Conservation (phyloP, 306 rosid genomes). For the Castanea mollissima region DNA sequence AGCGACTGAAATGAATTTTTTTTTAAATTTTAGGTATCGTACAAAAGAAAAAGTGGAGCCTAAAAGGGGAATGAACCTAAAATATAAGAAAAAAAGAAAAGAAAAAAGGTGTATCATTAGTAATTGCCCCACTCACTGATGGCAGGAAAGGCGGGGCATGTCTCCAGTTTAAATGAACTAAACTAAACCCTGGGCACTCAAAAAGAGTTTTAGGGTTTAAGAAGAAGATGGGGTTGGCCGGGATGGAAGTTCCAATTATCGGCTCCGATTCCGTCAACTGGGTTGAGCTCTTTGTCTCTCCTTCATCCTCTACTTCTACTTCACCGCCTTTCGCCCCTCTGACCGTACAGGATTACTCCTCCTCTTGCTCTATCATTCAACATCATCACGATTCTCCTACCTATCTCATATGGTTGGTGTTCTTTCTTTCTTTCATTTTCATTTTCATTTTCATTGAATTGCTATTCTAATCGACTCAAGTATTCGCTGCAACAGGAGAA, state of each 20-base stretch:
- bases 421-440: constrained; percentile 17
- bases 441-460: background rate
- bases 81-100: no score
- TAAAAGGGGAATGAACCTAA: no score
- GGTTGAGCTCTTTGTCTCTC: constrained; percentile 54
- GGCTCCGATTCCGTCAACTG: constrained; percentile 70
- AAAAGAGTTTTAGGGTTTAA: constrained; percentile 35
- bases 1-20: rapidly evolving
- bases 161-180: background rate
- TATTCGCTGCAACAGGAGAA: constrained; percentile 50
- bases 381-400: constrained; percentile 44
- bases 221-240: constrained; percentile 56
- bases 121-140: no score
- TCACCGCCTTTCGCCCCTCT: constrained; percentile 33
- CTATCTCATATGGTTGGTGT: constrained; percentile 58
- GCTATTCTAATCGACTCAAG: background rate
- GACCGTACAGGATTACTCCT: constrained; percentile 50
- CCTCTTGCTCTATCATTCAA: constrained; percentile 60
- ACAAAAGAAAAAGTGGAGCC: no score
- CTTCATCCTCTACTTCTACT: constrained; percentile 36
- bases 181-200: background rate
- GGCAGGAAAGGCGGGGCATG: background rate
- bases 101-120: no score
- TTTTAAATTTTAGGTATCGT: no score
- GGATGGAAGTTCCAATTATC: constrained; percentile 70